Base-by-base conservation (phyloP, 306 rosid species). In the Vigna radiata region DNA sequence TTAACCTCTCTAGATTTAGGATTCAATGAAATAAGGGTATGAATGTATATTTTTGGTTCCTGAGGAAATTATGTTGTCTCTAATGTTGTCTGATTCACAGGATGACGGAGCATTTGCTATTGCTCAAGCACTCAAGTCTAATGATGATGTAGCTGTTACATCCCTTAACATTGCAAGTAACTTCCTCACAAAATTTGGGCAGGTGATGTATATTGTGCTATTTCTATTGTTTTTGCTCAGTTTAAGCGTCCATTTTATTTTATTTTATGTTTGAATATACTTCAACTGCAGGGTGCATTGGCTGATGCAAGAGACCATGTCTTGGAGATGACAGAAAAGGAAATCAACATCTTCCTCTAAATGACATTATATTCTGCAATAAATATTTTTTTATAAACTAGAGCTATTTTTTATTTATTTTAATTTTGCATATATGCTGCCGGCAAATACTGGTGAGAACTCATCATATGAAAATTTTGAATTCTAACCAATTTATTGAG, bases 101-200 rank as follows among this genome's bases (percentile, higher is more conserved):
- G 98, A 95, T 84, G 97, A 93, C 44, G 98, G 97, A 14, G 98
- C 97, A 44, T 95, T 95, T 47, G 97, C 98, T 39, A 95, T 95
- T 86, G 96, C 98, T 73, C 98, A 95, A 87, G 98, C 98, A 55
- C 95, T 92, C 18, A 95, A 95, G 85, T 85, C 98, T 41, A 95
- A 95, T 67, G 98, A 88, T 21, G 98, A 95, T 58, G 88, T 95
- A 59, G 89, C 90, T 39, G 89, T 95, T 64, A 72, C 97, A 56
- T 89, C 91, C 78, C 68, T 95, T 80, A 90, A 95, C 83, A 81
- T 95, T 54, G 78, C 89, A 23, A 93, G 88, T 75, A 95, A 95
- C 85, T 92, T 95, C 85, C 89, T 95, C 37, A 95, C 98, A 77
- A 95, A 95, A 87, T 92, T 92, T 79, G 98, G 98, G 31, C 97